Evolutionary conservation across 305 asterid genomes (phyloP).

Genomic region (Solanum chacoense): DNA sequence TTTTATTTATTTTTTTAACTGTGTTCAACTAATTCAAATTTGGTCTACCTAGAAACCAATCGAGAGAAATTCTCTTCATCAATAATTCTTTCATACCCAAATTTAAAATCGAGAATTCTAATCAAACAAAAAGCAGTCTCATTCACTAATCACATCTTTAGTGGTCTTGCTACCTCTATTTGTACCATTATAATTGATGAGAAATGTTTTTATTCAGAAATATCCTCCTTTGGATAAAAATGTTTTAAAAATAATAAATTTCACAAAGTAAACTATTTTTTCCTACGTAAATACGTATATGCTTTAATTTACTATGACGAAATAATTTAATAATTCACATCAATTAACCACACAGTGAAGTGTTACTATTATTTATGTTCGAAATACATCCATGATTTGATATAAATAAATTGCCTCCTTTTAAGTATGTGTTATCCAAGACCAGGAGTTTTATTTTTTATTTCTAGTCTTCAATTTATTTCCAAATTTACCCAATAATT

Average conservation of each 20-base stretch:
- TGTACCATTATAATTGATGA: background rate
- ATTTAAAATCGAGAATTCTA: no score
- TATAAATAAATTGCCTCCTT: background rate
- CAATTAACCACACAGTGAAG: background rate
- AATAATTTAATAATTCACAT: background rate
- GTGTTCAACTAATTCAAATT: background rate
- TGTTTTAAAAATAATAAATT: background rate
- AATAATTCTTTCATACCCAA: background rate
- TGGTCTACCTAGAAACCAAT: background rate
- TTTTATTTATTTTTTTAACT: background rate
- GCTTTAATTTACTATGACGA: accelerated
- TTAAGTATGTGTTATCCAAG: background rate
- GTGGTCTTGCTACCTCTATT: background rate
- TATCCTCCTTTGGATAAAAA: background rate
- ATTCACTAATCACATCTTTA: no score
- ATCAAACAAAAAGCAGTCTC: background rate
- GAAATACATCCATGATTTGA: background rate
- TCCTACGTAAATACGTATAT: background rate
- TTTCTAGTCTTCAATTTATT: background rate
- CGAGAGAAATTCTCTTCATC: accelerated
- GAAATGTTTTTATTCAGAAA: background rate
- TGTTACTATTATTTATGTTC: background rate
- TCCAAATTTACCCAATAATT: background rate
- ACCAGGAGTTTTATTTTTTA: background rate
- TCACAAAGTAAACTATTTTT: background rate